Conservation (phyloP, 768 basidiomycete species). For the Solioccasus polychromus region DNA sequence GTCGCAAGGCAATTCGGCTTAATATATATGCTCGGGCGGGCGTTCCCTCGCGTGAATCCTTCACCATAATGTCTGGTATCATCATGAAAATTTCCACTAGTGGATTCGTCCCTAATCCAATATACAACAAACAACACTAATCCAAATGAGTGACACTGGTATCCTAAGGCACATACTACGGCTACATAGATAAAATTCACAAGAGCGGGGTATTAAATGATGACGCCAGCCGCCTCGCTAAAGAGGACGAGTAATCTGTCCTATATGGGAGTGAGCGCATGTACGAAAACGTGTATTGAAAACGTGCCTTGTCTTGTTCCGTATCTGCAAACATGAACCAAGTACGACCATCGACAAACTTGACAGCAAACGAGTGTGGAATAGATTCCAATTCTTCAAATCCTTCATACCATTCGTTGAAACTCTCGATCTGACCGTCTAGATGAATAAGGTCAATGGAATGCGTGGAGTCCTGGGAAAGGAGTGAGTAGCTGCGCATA, state of each 20-base stretch:
- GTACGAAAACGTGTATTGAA: neutral
- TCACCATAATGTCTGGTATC: too few species aligned
- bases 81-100: too few species aligned
- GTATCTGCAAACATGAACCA: conserved; percentile 64
- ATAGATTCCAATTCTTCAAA: conserved; percentile 67
- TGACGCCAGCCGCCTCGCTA: conserved; percentile 29
- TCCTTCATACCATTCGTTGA: conserved; percentile 65
- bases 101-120: too few species aligned
- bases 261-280: conserved; percentile 10
- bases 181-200: conserved; percentile 15
- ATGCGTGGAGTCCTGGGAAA: conserved; percentile 26
- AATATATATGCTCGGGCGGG: too few species aligned
- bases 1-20: too few species aligned
- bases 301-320: conserved; percentile 57
- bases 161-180: conserved; percentile 13
- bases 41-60: too few species aligned
- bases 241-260: conserved; percentile 28
- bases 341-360: conserved; percentile 48
- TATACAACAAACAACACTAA: neutral
- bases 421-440: conserved; percentile 41
- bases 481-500: conserved; percentile 4
- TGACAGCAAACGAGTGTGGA: conserved; percentile 62
- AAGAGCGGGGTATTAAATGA: conserved; percentile 14
- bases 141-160: conserved; percentile 8
- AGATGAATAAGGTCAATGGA: conserved; percentile 41